These are phyloP conservation scores for Fusarium albosuccineum DNA, from an alignment of 2,329 filamentous ascomycete genomes.

Conservation along the genomic window DNA sequence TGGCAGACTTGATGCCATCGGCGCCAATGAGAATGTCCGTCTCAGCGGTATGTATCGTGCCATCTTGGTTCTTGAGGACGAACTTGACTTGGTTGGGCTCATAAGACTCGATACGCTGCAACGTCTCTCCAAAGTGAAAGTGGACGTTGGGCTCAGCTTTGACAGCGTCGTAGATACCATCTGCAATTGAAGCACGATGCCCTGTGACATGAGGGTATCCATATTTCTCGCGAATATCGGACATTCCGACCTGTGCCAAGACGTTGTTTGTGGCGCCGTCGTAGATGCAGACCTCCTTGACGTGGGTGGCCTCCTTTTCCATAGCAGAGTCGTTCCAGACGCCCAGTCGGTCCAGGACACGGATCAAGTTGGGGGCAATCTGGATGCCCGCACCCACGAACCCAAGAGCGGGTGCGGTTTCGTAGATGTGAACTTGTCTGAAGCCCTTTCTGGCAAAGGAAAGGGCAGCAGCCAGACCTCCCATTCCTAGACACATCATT, in stretches of 20 bases:
- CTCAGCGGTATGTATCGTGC: neutral
- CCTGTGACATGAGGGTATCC: slow-evolving; percentile 22
- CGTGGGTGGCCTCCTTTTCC: slow-evolving; percentile 11
- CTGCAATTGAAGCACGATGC: slow-evolving; percentile 25
- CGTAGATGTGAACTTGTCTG: slow-evolving; percentile 27
- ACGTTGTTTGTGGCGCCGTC: slow-evolving; percentile 1
- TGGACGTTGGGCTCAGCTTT: slow-evolving; percentile 20
- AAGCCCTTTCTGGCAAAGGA: slow-evolving; percentile 33
- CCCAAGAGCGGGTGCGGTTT: slow-evolving; percentile 25
- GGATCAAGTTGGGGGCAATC: slow-evolving; percentile 32
- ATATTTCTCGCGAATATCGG: slow-evolving; percentile 16
- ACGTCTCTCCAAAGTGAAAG: slow-evolving; percentile 22
- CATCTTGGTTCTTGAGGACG: neutral
- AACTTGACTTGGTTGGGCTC: slow-evolving; percentile 1
- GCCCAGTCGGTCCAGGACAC: slow-evolving; percentile 21
- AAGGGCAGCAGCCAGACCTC: slow-evolving; percentile 25
- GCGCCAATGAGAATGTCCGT: slow-evolving; percentile 28
- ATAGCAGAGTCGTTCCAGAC: slow-evolving; percentile 23
- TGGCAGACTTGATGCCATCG: slow-evolving; percentile 29
- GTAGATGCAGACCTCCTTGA: slow-evolving; percentile 15
- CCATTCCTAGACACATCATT: slow-evolving; percentile 17
- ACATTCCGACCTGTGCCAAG: slow-evolving; percentile 5
- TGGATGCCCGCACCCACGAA: slow-evolving; percentile 35
- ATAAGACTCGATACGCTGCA: slow-evolving; percentile 12
- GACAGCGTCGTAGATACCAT: slow-evolving; percentile 14